These are phyloP conservation scores for Lachancea dasiensis DNA, from an alignment of 805 yeast species.

Conservation along the genomic window DNA sequence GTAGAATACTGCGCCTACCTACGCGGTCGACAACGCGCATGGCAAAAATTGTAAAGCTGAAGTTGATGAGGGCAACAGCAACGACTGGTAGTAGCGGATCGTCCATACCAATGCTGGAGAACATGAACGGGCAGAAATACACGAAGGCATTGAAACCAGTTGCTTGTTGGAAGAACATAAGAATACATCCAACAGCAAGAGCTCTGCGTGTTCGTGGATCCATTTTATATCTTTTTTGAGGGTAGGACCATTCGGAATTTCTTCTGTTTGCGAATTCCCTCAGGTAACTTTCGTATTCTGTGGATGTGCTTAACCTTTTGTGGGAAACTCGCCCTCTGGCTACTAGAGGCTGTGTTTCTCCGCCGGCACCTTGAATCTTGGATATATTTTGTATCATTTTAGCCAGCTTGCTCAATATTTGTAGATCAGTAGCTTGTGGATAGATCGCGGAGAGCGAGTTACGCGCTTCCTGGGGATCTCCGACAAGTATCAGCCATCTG, in stretches of 20 bases:
- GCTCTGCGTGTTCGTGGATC: conserved; percentile 36
- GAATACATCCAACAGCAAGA: conserved; percentile 42
- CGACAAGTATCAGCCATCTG: conserved; percentile 36
- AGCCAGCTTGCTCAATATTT: conserved; percentile 41
- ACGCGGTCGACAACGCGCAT: conserved; percentile 43
- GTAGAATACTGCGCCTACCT: conserved; percentile 43
- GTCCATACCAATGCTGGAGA: conserved; percentile 43
- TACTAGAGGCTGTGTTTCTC: conserved; percentile 24
- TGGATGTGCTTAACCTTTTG: conserved; percentile 10
- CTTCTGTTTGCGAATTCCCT: neutral
- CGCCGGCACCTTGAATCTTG: conserved; percentile 30
- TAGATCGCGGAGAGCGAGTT: conserved; percentile 40
- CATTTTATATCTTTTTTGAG: conserved; percentile 16
- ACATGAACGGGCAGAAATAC: conserved; percentile 55
- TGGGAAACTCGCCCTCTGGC: conserved; percentile 31
- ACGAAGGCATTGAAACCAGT: conserved; percentile 61
- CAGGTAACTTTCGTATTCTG: neutral
- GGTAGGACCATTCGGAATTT: neutral
- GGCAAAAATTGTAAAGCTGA: conserved; percentile 49
- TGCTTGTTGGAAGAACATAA: conserved; percentile 52
- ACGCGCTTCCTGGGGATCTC: conserved; percentile 34
- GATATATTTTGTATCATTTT: conserved; percentile 42
- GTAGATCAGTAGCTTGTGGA: conserved; percentile 38
- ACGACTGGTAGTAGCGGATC: conserved; percentile 55
- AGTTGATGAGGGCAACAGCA: conserved; percentile 49